A percentile compares a stretch with the other conserved stretches of the same genome.
Conservation (phyloP, 2,329 filamentous ascomycete species). For the Beauveria scarabaeidicola region DNA sequence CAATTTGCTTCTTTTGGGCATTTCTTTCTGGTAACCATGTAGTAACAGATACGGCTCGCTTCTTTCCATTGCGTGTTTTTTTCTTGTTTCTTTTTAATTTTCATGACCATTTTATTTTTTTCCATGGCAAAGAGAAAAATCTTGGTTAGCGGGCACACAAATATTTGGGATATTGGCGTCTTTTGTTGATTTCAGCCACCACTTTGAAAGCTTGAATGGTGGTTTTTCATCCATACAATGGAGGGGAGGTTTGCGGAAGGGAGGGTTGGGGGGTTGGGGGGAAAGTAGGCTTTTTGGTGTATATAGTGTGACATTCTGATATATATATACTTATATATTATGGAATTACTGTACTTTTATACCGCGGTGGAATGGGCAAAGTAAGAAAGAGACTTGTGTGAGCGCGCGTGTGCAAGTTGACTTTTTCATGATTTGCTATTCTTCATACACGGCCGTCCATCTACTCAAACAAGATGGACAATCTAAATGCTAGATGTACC, state of each 20-base stretch:
- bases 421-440: too few relatives aligned
- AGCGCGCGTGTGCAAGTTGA: background rate
- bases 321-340: background rate
- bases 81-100: background rate
- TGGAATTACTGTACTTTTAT: background rate
- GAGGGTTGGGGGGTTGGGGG: too few relatives aligned
- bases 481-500: too few relatives aligned
- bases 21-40: background rate
- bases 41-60: background rate
- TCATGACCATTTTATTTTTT: background rate
- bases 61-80: background rate
- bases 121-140: background rate
- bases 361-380: too few relatives aligned
- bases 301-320: background rate
- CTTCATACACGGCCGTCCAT: too few relatives aligned
- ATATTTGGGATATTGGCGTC: constrained; percentile 2
- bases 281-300: background rate
- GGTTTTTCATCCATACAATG: background rate
- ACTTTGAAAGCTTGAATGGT: background rate
- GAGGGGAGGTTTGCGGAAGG: background rate
- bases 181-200: background rate
- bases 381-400: too few relatives aligned
- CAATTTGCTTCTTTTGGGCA: background rate
- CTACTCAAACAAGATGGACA: too few relatives aligned
- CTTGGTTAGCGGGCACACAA: background rate